Conservation (phyloP, 495 filamentous ascomycete species). For the Choiromyces venosus region DNA sequence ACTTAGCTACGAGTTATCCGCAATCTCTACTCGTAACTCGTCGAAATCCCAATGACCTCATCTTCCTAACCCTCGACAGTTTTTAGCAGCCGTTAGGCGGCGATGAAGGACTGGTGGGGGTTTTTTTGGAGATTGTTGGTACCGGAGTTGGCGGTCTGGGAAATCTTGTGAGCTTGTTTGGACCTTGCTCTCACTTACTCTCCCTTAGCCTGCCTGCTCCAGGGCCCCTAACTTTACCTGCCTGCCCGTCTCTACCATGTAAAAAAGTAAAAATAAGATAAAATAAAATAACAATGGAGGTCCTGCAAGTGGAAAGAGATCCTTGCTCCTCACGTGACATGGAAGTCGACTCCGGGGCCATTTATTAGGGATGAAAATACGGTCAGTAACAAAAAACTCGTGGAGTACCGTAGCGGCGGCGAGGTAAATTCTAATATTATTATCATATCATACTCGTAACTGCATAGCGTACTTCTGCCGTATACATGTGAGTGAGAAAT, state of each 20-base stretch:
- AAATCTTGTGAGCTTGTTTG: not conserved
- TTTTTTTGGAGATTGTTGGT: not conserved
- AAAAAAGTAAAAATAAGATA: not conserved
- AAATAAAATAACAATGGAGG: not conserved
- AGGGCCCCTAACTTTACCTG: not conserved
- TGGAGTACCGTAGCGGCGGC: not conserved
- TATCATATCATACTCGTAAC: not conserved
- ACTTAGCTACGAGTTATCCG: not conserved
- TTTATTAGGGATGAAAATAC: not conserved
- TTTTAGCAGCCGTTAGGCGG: not conserved
- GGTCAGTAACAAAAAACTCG: not conserved
- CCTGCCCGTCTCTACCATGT: not conserved
- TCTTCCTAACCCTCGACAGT: not conserved
- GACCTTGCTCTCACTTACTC: not conserved
- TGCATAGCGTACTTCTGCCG: too few relatives aligned
- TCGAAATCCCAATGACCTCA: not conserved
- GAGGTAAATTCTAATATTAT: not conserved
- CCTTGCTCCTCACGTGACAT: not conserved
- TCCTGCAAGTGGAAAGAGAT: too few relatives aligned
- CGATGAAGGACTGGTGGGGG: not conserved
- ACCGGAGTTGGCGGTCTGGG: not conserved
- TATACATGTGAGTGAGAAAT: not conserved
- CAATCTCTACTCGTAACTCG: not conserved
- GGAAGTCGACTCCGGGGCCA: not conserved
- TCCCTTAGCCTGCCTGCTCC: too few relatives aligned